phyloP scores from a whole-genome alignment of 495 filamentous ascomycete species.

The Oleoguttula mirabilis region DNA sequence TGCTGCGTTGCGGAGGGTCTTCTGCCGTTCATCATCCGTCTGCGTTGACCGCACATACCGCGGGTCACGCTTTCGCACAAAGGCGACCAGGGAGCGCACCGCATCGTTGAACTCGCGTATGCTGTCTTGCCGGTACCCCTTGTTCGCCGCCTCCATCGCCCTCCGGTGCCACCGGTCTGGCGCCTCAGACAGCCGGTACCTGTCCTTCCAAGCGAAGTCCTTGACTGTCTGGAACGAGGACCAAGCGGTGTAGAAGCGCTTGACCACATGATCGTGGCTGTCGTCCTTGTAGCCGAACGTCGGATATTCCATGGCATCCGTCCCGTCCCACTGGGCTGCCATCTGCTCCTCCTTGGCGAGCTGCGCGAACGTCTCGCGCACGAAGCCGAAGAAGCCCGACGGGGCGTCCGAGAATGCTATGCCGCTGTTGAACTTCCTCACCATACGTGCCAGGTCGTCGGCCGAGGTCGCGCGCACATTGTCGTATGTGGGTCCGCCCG shows the following conservation, averaged over 20 bases:
- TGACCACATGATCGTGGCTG: slow-evolving; percentile 56
- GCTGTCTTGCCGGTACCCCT: slow-evolving; percentile 65
- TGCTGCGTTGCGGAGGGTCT: slow-evolving; percentile 61
- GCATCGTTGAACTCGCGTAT: slow-evolving; percentile 86
- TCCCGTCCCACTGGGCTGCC: slow-evolving; percentile 55
- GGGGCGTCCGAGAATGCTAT: slow-evolving; percentile 66
- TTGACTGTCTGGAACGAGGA: slow-evolving; percentile 71
- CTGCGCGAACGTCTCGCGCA: slow-evolving; percentile 61
- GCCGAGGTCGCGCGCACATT: slow-evolving; percentile 61
- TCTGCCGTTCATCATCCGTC: slow-evolving; percentile 69
- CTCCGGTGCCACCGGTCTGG: slow-evolving; percentile 74
- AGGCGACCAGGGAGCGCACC: slow-evolving; percentile 74
- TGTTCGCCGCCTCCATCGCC: slow-evolving; percentile 93
- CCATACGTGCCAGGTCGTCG: slow-evolving; percentile 58
- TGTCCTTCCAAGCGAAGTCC: slow-evolving; percentile 78
- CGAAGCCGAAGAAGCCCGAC: slow-evolving; percentile 67
- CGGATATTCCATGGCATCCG: slow-evolving; percentile 53
- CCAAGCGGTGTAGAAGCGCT: slow-evolving; percentile 75
- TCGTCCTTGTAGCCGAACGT: slow-evolving; percentile 62
- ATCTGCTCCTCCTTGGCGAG: slow-evolving; percentile 71
- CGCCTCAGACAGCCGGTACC: slow-evolving; percentile 67
- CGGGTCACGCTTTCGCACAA: slow-evolving; percentile 87
- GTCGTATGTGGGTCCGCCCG: slow-evolving; percentile 38
- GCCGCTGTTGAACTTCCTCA: slow-evolving; percentile 62
- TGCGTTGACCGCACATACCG: slow-evolving; percentile 59